Conservation (phyloP, 768 basidiomycete genomes). For the Amanita muscaria region DNA sequence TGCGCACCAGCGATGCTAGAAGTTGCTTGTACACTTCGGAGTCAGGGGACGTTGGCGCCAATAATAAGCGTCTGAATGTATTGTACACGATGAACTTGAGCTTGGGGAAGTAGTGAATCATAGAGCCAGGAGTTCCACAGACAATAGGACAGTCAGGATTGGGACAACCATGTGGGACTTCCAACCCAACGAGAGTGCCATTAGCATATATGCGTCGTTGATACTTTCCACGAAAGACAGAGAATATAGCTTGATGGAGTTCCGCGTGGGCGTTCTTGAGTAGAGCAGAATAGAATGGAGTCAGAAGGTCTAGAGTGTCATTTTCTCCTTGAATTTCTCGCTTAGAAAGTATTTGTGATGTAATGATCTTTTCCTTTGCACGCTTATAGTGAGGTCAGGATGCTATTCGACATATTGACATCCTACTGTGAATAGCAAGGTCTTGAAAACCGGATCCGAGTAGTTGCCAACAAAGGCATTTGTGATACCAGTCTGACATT, state of each 20-base stretch:
- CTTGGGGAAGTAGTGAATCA: constrained; percentile 55
- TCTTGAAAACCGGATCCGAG: constrained; percentile 27
- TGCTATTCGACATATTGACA: background rate
- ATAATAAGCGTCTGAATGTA: constrained; percentile 27
- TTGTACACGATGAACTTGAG: constrained; percentile 44
- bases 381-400: constrained; percentile 3
- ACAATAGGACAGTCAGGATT: constrained; percentile 73
- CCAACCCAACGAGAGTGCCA: constrained; percentile 24
- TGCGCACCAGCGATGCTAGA: constrained; percentile 30
- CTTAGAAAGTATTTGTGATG: constrained; percentile 8
- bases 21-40: constrained; percentile 35
- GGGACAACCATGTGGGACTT: constrained; percentile 62
- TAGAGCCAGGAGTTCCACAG: constrained; percentile 76
- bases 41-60: constrained; percentile 25
- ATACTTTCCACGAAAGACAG: constrained; percentile 77
- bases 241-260: constrained; percentile 55
- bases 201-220: constrained; percentile 20
- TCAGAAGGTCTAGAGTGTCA: constrained; percentile 26
- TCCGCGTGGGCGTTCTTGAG: constrained; percentile 30
- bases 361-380: constrained; percentile 10
- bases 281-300: constrained; percentile 41
- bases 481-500: constrained; percentile 56
- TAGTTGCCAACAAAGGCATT: constrained; percentile 47
- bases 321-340: constrained; percentile 5
- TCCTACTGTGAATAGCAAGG: background rate